A percentile compares a stretch with the other conserved stretches of the same genome.
Evolutionary conservation across 1,139 yeast species (phyloP).

Genomic region (Eremothecium gossypii): DNA sequence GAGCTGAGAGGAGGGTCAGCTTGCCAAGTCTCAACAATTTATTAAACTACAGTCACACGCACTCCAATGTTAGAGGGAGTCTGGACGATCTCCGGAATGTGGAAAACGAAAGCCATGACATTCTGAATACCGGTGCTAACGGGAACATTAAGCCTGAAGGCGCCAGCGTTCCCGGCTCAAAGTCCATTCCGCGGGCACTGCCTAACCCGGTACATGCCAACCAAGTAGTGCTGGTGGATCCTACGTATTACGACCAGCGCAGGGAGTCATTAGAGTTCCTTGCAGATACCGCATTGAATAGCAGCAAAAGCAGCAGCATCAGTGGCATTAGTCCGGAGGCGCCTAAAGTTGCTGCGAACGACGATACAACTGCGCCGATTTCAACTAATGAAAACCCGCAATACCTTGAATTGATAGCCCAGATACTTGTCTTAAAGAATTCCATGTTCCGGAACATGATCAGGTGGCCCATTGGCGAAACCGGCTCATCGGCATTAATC

Average conservation of each 20-base stretch:
- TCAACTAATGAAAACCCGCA: conserved; percentile 1
- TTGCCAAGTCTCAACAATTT: conserved; percentile 2
- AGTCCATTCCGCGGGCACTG: conserved; percentile 1
- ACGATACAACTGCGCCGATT: not conserved
- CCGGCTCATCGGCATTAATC: conserved; percentile 1
- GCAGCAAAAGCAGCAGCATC: conserved; percentile 4
- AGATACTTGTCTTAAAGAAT: conserved; percentile 1
- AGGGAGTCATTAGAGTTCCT: conserved; percentile 14
- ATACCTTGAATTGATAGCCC: conserved; percentile 4
- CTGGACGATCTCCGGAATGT: not conserved
- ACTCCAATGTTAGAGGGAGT: not conserved
- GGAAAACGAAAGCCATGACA: not conserved
- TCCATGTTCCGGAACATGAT: conserved; percentile 2
- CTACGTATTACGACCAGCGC: conserved; percentile 7
- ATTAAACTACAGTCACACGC: conserved; percentile 1
- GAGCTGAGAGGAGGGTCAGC: conserved; percentile 1
- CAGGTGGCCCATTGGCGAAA: conserved; percentile 3
- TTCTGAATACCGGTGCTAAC: not conserved
- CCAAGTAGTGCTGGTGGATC: conserved; percentile 1
- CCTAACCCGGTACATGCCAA: not conserved
- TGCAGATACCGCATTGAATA: conserved; percentile 3
- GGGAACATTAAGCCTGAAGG: too few species aligned
- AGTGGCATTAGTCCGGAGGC: not conserved
- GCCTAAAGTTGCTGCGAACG: not conserved
- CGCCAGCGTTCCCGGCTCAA: not conserved